Evolutionary conservation across 2,329 filamentous ascomycete genomes (phyloP).

Genomic region (Fusarium nisikadoi): DNA sequence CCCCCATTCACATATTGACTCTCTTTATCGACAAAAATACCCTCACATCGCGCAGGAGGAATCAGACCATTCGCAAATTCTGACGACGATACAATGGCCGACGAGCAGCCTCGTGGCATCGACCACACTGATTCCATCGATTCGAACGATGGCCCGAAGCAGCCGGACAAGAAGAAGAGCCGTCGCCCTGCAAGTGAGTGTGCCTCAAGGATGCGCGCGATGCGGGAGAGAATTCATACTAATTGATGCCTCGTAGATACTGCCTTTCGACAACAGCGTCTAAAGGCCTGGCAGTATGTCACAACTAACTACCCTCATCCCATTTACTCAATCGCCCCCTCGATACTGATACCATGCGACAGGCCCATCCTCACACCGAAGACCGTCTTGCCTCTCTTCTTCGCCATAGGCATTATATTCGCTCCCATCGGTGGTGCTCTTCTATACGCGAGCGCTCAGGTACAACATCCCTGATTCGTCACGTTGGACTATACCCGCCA

Average conservation of each 20-base stretch:
- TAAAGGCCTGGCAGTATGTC: slow-evolving; percentile 97
- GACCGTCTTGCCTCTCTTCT: slow-evolving; percentile 91
- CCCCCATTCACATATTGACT: slow-evolving; percentile 8
- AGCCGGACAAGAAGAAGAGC: slow-evolving; percentile 85
- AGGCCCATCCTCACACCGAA: slow-evolving; percentile 96
- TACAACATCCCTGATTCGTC: slow-evolving; percentile 49
- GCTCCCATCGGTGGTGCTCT: slow-evolving; percentile 90
- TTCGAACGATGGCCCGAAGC: slow-evolving; percentile 64
- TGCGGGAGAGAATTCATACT: slow-evolving; percentile 13
- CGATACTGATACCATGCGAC: slow-evolving; percentile 51
- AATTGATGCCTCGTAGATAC: slow-evolving; percentile 71
- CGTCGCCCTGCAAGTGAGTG: slow-evolving; percentile 84
- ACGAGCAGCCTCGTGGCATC: slow-evolving; percentile 55
- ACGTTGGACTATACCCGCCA: not conserved
- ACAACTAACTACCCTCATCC: slow-evolving; percentile 53
- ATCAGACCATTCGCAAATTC: slow-evolving; percentile 3
- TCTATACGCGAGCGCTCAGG: slow-evolving; percentile 84
- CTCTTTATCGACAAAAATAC: slow-evolving; percentile 24
- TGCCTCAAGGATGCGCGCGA: slow-evolving; percentile 40
- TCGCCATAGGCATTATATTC: slow-evolving; percentile 89
- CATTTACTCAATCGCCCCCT: slow-evolving; percentile 5
- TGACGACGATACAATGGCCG: slow-evolving; percentile 56
- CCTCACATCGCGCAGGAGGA: slow-evolving; percentile 14
- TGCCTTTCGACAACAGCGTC: slow-evolving; percentile 93
- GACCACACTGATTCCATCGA: slow-evolving; percentile 64